Base-by-base conservation (phyloP, 2,329 filamentous ascomycete species). In the Ramichloridium luteum region DNA sequence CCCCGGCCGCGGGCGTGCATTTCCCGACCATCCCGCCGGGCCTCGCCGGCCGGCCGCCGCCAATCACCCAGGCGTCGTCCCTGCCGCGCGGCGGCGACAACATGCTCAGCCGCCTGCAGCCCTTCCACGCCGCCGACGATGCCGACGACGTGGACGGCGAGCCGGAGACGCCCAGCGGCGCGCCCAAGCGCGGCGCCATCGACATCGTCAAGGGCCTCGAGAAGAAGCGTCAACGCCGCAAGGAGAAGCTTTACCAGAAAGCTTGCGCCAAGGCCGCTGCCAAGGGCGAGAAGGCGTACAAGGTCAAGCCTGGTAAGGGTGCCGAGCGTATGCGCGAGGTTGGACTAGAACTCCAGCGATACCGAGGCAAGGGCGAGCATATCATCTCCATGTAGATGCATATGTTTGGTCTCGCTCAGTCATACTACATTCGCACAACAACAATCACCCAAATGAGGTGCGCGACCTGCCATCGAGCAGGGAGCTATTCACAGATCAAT, bases 131-230 rank as follows among this genome's bases (percentile, higher is more conserved):
- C 14, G 56, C 59, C 18, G 57, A 62, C 13, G 55, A 59, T 22
- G 54, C 57, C 28, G 55, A 47, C 15, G 47, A 49, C 9, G 54
- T 51, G n/a, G 20, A 23, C 20, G 20, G n/a, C n/a, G 20, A 23
- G 20, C 20, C 20, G n/a, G 20, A 23, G n/a, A 23, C 20, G 8
- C 20, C 20, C 20, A 8, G 8, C n/a, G 20, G 8, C 8, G 48
- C 53, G n/a, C 84, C 90, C 41, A 72, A 83, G 6, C 80, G 90
- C 40, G 84, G 85, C n/a, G 86, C 90, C 20, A 92, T 98, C 45
- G 90, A 96, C 57, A 98, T 94, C 39, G 82, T 94, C 58, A 93
- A 93, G 57, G 90, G 90, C 6, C 71, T 98, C 1, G 90, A 98
- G 62, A 79, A 82, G 59, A 96, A 93, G 64, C 79, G 86, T 15